These are phyloP conservation scores for Athelia sp. DNA, from an alignment of 1,284 basidiomycete genomes.

Conservation along the genomic window DNA sequence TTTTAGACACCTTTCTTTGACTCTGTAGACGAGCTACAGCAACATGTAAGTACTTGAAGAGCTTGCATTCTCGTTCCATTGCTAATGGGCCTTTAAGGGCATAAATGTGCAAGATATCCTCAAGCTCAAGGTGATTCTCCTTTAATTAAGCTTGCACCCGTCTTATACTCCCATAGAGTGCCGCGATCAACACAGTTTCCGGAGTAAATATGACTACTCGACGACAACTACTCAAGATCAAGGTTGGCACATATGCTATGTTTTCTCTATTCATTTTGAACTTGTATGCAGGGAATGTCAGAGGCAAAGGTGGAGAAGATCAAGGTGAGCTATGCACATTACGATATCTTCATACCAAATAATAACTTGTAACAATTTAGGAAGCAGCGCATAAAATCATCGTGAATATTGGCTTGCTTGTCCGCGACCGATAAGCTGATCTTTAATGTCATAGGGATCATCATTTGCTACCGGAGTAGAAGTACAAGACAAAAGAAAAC, in stretches of 20 bases:
- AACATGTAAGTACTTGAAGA: slow-evolving; percentile 55
- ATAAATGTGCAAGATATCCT: slow-evolving; percentile 93
- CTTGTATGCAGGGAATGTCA: slow-evolving; percentile 65
- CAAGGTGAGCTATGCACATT: slow-evolving; percentile 50
- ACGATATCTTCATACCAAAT: slow-evolving; percentile 3
- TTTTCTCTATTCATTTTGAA: slow-evolving; percentile 7
- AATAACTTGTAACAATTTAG: slow-evolving; percentile 36
- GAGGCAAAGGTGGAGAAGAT: slow-evolving; percentile 95
- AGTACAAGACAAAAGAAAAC: slow-evolving; percentile 78
- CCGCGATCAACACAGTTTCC: slow-evolving; percentile 74
- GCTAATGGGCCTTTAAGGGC: slow-evolving; percentile 45
- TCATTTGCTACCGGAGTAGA: slow-evolving; percentile 89
- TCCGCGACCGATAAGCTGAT: neutral
- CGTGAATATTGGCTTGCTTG: slow-evolving; percentile 32
- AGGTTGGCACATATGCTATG: slow-evolving; percentile 43
- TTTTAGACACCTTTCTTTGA: slow-evolving; percentile 62
- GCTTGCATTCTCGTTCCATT: slow-evolving; percentile 3
- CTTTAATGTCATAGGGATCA: slow-evolving; percentile 54
- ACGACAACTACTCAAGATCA: slow-evolving; percentile 85
- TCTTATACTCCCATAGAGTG: no score
- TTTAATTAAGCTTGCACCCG: no score
- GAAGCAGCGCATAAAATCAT: slow-evolving; percentile 84
- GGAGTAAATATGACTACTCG: slow-evolving; percentile 85
- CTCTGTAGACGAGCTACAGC: slow-evolving; percentile 83
- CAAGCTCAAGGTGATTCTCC: slow-evolving; percentile 73